Percentiles rank a stretch among this genome's conserved stretches.
phyloP scores from a whole-genome alignment of 2,329 filamentous ascomycete genomes.

The Xylariaceae sp. region DNA sequence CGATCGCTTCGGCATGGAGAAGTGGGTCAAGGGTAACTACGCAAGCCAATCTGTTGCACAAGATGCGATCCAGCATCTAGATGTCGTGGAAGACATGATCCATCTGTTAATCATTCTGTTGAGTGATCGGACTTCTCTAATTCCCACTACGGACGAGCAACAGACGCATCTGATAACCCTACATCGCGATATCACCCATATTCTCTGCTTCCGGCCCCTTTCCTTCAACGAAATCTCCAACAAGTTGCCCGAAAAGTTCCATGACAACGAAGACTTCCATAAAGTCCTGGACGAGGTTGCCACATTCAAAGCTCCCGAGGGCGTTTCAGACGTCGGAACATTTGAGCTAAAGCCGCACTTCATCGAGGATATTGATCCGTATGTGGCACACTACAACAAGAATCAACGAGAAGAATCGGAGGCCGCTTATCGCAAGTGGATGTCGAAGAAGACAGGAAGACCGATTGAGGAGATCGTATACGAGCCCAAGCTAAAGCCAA shows the following conservation, averaged over 20 bases:
- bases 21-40: slow-evolving; percentile 83
- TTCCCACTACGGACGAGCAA: slow-evolving; percentile 60
- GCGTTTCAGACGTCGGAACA: slow-evolving; percentile 83
- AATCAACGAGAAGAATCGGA: slow-evolving; percentile 97
- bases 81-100: slow-evolving; percentile 92
- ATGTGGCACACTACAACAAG: slow-evolving; percentile 92
- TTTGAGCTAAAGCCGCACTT: slow-evolving; percentile 88
- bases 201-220: slow-evolving; percentile 91
- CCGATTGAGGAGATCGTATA: slow-evolving; percentile 79
- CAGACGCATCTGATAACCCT: slow-evolving; percentile 65
- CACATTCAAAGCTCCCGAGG: slow-evolving; percentile 83
- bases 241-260: slow-evolving; percentile 81
- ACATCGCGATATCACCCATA: slow-evolving; percentile 84
- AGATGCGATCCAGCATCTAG: slow-evolving; percentile 82
- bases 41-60: slow-evolving; percentile 65
- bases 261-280: slow-evolving; percentile 85
- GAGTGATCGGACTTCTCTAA: slow-evolving; percentile 78
- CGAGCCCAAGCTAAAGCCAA: slow-evolving; percentile 75
- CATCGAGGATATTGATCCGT: slow-evolving; percentile 86
- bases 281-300: slow-evolving; percentile 81
- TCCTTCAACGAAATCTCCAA: slow-evolving; percentile 88
- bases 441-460: slow-evolving; percentile 83
- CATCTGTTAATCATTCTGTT: slow-evolving; percentile 87
- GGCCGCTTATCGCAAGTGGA: slow-evolving; percentile 76
- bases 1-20: slow-evolving; percentile 82